These are phyloP conservation scores for Flaveria robusta DNA, from an alignment of 129 eudicot genomes.

Conservation along the genomic window DNA sequence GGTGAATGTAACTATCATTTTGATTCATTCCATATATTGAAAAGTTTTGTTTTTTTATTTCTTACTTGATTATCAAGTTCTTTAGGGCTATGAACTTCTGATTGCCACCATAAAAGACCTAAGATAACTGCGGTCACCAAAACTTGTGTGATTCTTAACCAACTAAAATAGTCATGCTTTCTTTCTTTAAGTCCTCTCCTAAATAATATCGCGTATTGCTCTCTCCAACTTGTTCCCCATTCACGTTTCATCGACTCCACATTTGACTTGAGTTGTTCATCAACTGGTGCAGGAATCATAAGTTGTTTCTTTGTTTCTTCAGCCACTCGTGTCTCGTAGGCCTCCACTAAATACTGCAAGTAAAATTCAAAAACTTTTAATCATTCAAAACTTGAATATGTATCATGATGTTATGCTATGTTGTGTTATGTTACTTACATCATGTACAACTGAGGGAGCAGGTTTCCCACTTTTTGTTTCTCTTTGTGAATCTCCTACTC, in stretches of 20 bases:
- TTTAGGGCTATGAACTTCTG: conserved; percentile 53
- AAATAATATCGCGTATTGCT: conserved; percentile 70
- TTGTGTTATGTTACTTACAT: conserved; percentile 44
- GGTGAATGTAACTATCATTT: not conserved
- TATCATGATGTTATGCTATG: not conserved
- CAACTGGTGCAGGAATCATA: conserved; percentile 50
- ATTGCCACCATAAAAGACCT: conserved; percentile 98
- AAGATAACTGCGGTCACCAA: conserved; percentile 70
- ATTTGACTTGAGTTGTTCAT: conserved; percentile 62
- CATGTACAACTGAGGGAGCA: conserved; percentile 74
- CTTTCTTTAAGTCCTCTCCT: conserved; percentile 92
- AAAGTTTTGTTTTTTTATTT: not conserved
- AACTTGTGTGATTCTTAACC: conserved; percentile 94
- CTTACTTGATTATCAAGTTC: conserved; percentile 84
- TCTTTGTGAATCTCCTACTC: conserved; percentile 57
- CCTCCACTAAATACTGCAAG: conserved; percentile 87
- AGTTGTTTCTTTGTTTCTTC: conserved; percentile 74
- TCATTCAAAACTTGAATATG: not conserved
- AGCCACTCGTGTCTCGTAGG: conserved; percentile 80
- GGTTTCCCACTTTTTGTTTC: conserved; percentile 73
- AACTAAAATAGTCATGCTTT: conserved; percentile 87
- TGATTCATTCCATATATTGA: not conserved
- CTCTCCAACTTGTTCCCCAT: conserved; percentile 98
- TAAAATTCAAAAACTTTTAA: not conserved
- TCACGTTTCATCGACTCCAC: conserved; percentile 59